Evolutionary conservation across 805 yeast genomes (phyloP).

Genomic region (Ogataea glucozyma): DNA sequence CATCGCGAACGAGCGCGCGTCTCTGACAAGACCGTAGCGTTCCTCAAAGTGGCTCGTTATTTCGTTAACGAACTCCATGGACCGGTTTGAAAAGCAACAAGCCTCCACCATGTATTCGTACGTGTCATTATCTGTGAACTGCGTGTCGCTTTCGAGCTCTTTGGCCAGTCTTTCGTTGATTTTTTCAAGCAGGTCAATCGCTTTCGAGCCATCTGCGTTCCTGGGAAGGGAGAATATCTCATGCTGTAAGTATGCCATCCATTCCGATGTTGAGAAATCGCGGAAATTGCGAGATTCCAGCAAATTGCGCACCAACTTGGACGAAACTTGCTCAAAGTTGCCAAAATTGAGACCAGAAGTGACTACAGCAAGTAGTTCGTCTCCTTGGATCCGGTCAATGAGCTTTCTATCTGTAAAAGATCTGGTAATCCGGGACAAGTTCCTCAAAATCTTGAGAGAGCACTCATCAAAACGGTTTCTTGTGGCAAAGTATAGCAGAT

Average conservation of each 20-base stretch:
- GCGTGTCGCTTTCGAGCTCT: conserved; percentile 17
- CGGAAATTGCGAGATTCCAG: conserved; percentile 8
- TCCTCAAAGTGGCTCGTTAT: conserved; percentile 34
- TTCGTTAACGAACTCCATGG: conserved; percentile 26
- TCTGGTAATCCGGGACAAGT: conserved; percentile 19
- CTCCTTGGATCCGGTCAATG: conserved; percentile 23
- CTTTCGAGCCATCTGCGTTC: conserved; percentile 25
- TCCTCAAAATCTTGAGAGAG: conserved; percentile 22
- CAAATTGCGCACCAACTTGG: conserved; percentile 19
- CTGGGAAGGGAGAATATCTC: conserved; percentile 18
- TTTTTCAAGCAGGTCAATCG: conserved; percentile 36
- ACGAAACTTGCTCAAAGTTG: conserved; percentile 17
- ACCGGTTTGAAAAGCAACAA: conserved; percentile 31
- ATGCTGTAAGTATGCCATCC: conserved; percentile 29
- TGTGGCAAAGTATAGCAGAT: conserved; percentile 32
- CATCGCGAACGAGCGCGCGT: conserved; percentile 39
- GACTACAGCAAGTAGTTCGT: conserved; percentile 31
- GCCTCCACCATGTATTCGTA: conserved; percentile 30
- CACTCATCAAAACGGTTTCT: conserved; percentile 31
- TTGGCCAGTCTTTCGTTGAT: conserved; percentile 17
- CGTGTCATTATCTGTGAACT: conserved; percentile 25
- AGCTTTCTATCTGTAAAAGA: conserved; percentile 2
- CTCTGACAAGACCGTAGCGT: conserved; percentile 34
- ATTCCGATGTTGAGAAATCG: conserved; percentile 25
- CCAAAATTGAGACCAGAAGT: conserved; percentile 27